Evolutionary conservation across 2,329 filamentous ascomycete species (phyloP), one percentile per base, ranked within the genome.

Genomic region (Fusarium palustre): DNA sequence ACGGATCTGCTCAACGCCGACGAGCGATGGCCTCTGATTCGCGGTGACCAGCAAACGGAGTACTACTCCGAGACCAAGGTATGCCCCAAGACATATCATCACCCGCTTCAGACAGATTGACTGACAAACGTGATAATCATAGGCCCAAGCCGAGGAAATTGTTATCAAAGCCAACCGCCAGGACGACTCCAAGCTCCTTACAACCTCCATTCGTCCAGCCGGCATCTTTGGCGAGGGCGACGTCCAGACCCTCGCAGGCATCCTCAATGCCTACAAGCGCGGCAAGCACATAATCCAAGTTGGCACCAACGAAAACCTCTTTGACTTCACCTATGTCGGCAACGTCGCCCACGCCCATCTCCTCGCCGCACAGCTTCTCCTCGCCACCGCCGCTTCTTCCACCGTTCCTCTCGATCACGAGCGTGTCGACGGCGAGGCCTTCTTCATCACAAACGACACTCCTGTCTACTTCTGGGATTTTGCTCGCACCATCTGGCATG

Each of bases 51-150:
- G 71, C 90, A 94, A 80, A 84, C 84, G 57, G 92, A 94, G 79
- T 93, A 93, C 80, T 98, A 98, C 80, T 94, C 94, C 31, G 90
- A 94, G 81, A 97, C 93, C 16, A 98, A 97, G 88, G 92, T 92
- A 36, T 33, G 34, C 28, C 36, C 36, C 42, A 49, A 18, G 38
- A n/a, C 38, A 58, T 28, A 53, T 16, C 20, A 33, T 30, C 22
- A 9, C 18, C 24, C 24, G n/a, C 36, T 43, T n/a, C 18, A 25
- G 28, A 52, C 30, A 41, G 18, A 18, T 22, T 22, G 15, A 43
- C 56, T 60, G 20, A 68, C 24, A 24, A 39, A 6, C 4, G n/a
- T 49, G n/a, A 4, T 31, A 20, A 42, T 15, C 15, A 22, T 18
- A 84, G 92, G 91, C 92, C 58, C 86, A 91, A 64, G 95, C 94